phyloP scores from a whole-genome alignment of 1,284 basidiomycete species.

The Papiliotrema nemorosa region DNA sequence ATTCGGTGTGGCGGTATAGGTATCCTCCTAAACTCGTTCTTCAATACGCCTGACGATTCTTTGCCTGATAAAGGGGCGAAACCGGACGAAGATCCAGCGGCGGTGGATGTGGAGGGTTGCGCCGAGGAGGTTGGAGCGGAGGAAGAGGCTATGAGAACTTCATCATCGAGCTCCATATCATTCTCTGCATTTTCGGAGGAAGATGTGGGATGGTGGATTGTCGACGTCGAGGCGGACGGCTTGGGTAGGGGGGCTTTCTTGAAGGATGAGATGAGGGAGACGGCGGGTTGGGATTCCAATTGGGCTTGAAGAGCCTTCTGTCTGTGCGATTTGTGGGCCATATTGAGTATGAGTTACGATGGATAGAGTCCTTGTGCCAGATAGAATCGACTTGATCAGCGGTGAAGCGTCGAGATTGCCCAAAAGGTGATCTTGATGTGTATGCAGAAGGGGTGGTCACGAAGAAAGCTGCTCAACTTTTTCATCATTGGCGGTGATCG shows the following conservation, averaged over 20 bases:
- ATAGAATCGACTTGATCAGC: background rate
- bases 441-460: too few species aligned
- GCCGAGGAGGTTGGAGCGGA: conserved; percentile 11
- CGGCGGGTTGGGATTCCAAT: conserved; percentile 43
- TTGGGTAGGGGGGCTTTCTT: conserved; percentile 7
- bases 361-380: background rate
- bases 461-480: too few species aligned
- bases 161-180: conserved; percentile 30
- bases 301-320: conserved; percentile 49
- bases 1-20: conserved; percentile 94
- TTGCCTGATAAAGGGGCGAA: conserved; percentile 42
- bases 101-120: conserved; percentile 6
- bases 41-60: conserved; percentile 45
- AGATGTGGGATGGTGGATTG: background rate
- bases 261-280: conserved; percentile 35
- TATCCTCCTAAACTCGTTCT: conserved; percentile 76
- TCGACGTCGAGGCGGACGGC: conserved; percentile 7
- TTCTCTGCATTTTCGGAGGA: conserved; percentile 16
- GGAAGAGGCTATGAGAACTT: conserved; percentile 22
- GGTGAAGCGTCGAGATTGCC: background rate
- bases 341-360: conserved; percentile 13
- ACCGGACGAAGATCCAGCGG: conserved; percentile 30
- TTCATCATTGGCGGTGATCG: too few species aligned
- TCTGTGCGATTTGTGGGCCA: conserved; percentile 50
- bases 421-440: too few species aligned